Evolutionary conservation across 495 filamentous ascomycete genomes (phyloP), one percentile per base, ranked within the genome.

Genomic region (Tuber umbilicatum): DNA sequence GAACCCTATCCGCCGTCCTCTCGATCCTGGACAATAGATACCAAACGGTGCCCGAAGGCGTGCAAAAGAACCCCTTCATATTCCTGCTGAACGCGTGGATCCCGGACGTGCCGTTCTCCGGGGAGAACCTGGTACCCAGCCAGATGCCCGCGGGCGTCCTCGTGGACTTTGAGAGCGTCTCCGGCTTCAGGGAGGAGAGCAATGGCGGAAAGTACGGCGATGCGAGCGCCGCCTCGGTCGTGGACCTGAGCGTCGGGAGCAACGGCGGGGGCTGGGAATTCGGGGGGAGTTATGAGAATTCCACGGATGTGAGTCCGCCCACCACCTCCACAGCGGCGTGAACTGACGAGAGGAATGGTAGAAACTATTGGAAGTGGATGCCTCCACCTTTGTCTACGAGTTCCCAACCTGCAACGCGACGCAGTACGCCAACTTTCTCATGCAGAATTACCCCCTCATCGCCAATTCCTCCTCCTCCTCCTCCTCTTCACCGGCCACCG

Each of bases 351-450:
- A 31, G 1, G 12, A 50, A 50, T 10, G 2, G 1, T 64, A 64
- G 55, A 31, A 64, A 6, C 55, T 0, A 19, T 5, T 64, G 3
- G 55, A 14, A 5, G 31, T 64, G 3, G 55, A 64, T 35, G 17
- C 27, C 2, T 64, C 55, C 27, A 9, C n/a, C 12, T 64, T 64
- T 4, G 55, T 64, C 27, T 64, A 64, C 55, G 55, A 64, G 35
- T 64, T 64, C 55, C 55, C 55, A 64, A 64, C 55, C 3, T 64
- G 55, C 5, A 64, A 64, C 31, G 55, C 55, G 55, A 64, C 55
- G 27, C 55, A 64, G 55, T 64, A 64, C 12, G 55, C 55, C 0
- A 64, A 64, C 55, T 64, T 64, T 64, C 27, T 64, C 1, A 2
- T 64, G 5, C 27, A 64, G n/a, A 64, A 64, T 19, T 64, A 64